phyloP scores from a whole-genome alignment of 2,329 filamentous ascomycete species.

The Microcyclosporella mali region DNA sequence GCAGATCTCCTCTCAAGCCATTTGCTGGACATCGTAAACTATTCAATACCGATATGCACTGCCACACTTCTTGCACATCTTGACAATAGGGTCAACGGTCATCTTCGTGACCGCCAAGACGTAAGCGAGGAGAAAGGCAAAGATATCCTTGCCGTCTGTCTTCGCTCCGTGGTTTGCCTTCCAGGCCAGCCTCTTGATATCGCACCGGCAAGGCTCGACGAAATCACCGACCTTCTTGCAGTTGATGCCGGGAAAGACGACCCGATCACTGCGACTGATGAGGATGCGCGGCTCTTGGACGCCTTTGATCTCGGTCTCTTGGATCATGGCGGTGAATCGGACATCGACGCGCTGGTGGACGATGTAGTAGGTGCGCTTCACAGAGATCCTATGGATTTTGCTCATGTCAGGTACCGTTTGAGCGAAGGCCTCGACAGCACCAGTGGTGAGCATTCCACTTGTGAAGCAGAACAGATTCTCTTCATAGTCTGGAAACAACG shows the following conservation, averaged over 20 bases:
- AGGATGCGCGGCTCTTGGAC: too few species aligned
- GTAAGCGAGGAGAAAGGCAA: slow-evolving; percentile 2
- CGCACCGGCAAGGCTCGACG: slow-evolving; percentile 6
- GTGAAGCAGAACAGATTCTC: too few species aligned
- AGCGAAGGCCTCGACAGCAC: too few species aligned
- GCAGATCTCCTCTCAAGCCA: too few species aligned
- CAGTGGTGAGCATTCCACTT: too few species aligned
- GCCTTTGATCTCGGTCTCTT: not conserved
- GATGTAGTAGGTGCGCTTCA: not conserved
- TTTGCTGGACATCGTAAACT: too few species aligned
- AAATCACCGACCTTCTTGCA: slow-evolving; percentile 1
- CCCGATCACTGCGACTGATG: too few species aligned
- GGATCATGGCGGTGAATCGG: slow-evolving; percentile 1
- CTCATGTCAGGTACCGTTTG: too few species aligned
- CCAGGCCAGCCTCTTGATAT: not conserved
- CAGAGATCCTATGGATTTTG: too few species aligned
- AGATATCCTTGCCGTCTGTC: not conserved
- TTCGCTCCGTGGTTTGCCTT: not conserved
- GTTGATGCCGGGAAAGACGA: slow-evolving; percentile 3
- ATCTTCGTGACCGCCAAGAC: not conserved
- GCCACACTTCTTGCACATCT: slow-evolving; percentile 4
- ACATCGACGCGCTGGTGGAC: not conserved
- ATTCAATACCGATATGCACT: too few species aligned
- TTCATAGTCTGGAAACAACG: too few species aligned
- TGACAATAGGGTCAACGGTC: not conserved